phyloP scores from a whole-genome alignment of 495 filamentous ascomycete genomes.

The Xylaria grammica region DNA sequence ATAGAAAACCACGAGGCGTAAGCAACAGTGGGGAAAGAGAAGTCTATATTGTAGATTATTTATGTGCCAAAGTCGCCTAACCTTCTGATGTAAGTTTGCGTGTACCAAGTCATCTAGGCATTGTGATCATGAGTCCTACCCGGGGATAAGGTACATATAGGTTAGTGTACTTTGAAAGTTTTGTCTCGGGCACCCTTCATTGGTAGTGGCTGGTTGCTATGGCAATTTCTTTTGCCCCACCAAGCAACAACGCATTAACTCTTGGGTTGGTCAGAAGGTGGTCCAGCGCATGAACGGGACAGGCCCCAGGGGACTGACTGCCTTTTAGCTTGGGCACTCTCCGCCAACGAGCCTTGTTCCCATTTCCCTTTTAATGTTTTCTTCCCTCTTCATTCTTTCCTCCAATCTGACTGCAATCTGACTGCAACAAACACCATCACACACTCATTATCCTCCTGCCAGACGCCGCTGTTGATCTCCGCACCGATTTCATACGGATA shows the following conservation, averaged over 20 bases:
- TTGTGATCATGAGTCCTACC: too few relatives aligned
- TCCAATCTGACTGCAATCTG: not conserved
- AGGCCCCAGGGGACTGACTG: not conserved
- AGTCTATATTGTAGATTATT: too few relatives aligned
- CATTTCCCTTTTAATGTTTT: constrained; percentile 4
- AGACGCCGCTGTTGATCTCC: not conserved
- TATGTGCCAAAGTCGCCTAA: too few relatives aligned
- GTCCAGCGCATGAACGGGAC: constrained; percentile 8
- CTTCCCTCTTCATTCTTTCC: not conserved
- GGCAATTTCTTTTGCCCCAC: constrained; percentile 21
- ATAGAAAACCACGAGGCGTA: too few relatives aligned
- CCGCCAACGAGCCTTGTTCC: constrained; percentile 17
- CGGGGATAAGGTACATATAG: too few relatives aligned
- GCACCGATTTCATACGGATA: not conserved
- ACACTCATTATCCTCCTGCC: not conserved
- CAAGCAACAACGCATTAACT: constrained; percentile 14
- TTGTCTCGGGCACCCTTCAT: too few relatives aligned
- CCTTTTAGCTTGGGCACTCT: not conserved
- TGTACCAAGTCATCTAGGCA: too few relatives aligned
- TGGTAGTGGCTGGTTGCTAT: constrained; percentile 24
- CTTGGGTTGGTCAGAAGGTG: not conserved
- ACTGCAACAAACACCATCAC: constrained; percentile 2
- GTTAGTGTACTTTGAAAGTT: too few relatives aligned
- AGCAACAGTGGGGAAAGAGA: too few relatives aligned
- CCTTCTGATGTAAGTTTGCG: too few relatives aligned